Percentiles rank a stretch among this genome's conserved stretches.
Conservation (phyloP, 176 grass and related monocot species). For the Carex pumila region DNA sequence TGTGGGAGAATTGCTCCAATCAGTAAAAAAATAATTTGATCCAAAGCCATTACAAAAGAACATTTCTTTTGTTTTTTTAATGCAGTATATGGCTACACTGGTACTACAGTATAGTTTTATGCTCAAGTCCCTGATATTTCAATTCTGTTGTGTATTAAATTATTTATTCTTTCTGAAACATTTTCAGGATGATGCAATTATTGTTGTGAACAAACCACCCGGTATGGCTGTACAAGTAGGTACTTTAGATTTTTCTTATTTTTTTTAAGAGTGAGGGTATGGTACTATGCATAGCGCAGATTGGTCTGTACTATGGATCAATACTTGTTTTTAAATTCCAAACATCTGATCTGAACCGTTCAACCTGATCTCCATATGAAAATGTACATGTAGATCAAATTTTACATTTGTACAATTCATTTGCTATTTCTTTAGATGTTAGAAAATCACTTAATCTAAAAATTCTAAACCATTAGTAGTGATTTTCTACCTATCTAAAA, state of each 20-base stretch:
- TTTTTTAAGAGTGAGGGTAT: background rate
- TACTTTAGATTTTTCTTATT: constrained; percentile 9
- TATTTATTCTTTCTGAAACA: constrained; percentile 15
- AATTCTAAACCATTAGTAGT: no score
- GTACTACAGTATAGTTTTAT: background rate
- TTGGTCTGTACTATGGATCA: no score
- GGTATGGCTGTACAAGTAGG: constrained; percentile 82
- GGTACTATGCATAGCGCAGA: no score
- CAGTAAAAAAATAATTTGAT: background rate
- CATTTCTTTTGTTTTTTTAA: background rate
- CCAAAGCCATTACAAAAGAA: background rate
- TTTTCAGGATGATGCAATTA: constrained; percentile 63
- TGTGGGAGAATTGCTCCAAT: background rate
- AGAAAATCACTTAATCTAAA: no score
- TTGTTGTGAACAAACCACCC: constrained; percentile 82
- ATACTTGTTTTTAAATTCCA: no score
- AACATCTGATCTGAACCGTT: no score
- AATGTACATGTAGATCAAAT: no score
- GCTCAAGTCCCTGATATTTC: background rate
- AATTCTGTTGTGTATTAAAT: constrained; percentile 22
- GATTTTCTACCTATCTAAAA: no score
- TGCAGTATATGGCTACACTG: background rate
- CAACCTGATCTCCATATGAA: no score
- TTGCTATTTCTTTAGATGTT: no score
- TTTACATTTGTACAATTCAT: no score